A percentile compares a stretch with the other conserved stretches of the same genome.
These are phyloP conservation scores for Coelastrella sp. DNA, from an alignment of 139 green algal species.

Conservation along the genomic window DNA sequence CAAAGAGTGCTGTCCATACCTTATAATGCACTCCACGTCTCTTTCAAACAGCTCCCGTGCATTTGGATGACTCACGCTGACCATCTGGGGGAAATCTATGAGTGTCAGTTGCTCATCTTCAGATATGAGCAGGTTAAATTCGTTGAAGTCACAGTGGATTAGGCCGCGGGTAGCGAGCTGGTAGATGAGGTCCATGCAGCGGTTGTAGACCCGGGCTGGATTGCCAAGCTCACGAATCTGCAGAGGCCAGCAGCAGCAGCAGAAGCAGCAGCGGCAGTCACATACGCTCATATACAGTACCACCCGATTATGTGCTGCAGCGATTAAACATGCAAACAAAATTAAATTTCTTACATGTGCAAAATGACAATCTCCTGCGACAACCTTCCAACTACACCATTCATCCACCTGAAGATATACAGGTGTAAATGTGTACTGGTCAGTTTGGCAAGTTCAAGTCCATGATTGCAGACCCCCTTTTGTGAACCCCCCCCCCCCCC, in stretches of 20 bases:
- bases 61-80: constrained; percentile 92
- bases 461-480: too few species aligned
- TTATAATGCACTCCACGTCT: constrained; percentile 93
- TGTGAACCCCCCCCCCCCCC: too few species aligned
- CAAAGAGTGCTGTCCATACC: constrained; percentile 37
- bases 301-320: background rate
- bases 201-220: constrained; percentile 79
- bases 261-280: background rate
- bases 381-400: too few species aligned
- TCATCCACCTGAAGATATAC: too few species aligned
- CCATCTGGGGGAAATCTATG: constrained; percentile 99
- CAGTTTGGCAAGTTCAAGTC: too few species aligned
- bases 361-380: too few species aligned
- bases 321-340: background rate
- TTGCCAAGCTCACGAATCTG: constrained; percentile 79
- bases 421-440: too few species aligned
- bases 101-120: constrained; percentile 86
- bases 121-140: constrained; percentile 95
- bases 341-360: too few species aligned
- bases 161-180: constrained; percentile 86
- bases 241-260: constrained; percentile 17
- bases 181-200: constrained; percentile 87
- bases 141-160: constrained; percentile 99
- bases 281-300: background rate
- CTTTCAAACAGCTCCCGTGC: constrained; percentile 93